Evolutionary conservation across 192 early-diverging fungal species (phyloP).

Genomic region (Backusella tarrabulga): DNA sequence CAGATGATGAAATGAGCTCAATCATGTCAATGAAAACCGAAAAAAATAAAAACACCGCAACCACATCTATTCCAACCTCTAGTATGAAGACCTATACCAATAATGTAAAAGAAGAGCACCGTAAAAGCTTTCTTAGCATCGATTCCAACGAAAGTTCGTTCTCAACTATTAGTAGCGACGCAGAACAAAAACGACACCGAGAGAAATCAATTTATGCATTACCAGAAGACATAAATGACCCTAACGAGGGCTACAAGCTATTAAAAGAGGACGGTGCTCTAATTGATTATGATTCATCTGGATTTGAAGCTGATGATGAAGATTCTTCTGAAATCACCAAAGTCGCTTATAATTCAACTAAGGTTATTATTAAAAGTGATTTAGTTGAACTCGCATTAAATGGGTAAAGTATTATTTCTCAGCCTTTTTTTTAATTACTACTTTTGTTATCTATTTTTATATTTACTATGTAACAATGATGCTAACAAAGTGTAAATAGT

Average conservation of each 20-base stretch:
- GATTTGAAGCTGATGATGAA: background rate
- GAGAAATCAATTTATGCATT: constrained; percentile 1
- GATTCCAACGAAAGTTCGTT: background rate
- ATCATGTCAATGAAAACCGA: background rate
- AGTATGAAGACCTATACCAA: background rate
- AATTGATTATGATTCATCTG: background rate
- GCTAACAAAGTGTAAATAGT: constrained; percentile 10
- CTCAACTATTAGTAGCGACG: background rate
- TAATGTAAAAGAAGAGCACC: background rate
- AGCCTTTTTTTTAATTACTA: background rate
- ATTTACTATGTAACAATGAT: background rate
- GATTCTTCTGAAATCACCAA: background rate
- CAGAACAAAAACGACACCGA: background rate
- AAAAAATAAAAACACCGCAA: background rate
- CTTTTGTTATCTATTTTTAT: constrained; percentile 7
- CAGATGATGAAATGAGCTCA: constrained; percentile 5
- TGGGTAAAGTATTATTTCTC: constrained; percentile 12
- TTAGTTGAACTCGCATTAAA: constrained; percentile 19
- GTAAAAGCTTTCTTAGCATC: background rate
- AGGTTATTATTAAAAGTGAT: constrained; percentile 1
- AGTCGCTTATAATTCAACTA: background rate
- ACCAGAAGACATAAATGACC: background rate
- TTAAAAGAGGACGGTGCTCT: constrained; percentile 4
- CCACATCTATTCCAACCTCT: background rate
- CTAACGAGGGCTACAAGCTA: background rate